Percentiles rank a stretch among this genome's conserved stretches.
These are phyloP conservation scores for Clitopilus hobsonii DNA, from an alignment of 768 basidiomycete species.

Conservation along the genomic window DNA sequence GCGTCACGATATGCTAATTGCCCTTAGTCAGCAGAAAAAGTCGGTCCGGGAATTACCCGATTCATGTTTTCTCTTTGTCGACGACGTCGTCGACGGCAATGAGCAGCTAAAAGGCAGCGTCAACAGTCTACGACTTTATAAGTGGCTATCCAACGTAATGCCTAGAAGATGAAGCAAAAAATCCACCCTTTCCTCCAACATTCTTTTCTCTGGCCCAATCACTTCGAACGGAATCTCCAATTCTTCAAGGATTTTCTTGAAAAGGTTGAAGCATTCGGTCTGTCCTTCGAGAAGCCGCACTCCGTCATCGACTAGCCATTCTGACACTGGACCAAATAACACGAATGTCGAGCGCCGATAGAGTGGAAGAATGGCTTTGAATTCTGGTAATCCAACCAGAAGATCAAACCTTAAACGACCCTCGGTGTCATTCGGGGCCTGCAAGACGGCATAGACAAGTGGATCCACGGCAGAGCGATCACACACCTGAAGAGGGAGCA, in stretches of 20 bases:
- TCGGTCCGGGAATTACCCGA: background rate
- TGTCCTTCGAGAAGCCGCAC: conserved; percentile 52
- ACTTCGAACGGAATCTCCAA: conserved; percentile 39
- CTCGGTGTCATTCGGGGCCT: conserved; percentile 31
- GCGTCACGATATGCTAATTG: background rate
- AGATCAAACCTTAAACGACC: conserved; percentile 25
- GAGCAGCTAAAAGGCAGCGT: too few species aligned
- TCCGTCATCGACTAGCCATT: conserved; percentile 64
- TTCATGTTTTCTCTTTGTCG: too few species aligned
- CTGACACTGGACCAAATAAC: conserved; percentile 48
- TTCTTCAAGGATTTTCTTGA: conserved; percentile 31
- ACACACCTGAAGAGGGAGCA: conserved; percentile 37
- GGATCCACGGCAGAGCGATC: conserved; percentile 67
- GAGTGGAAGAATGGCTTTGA: conserved; percentile 33
- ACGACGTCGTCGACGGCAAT: too few species aligned
- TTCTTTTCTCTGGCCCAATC: conserved; percentile 40
- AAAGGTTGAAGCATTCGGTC: conserved; percentile 31
- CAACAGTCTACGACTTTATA: too few species aligned
- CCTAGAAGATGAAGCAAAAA: conserved; percentile 13
- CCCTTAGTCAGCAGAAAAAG: background rate
- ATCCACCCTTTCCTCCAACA: conserved; percentile 31
- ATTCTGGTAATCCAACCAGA: conserved; percentile 31
- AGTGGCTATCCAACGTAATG: background rate
- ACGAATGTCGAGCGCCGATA: conserved; percentile 49
- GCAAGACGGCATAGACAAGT: conserved; percentile 55